Evolutionary conservation across 2,329 filamentous ascomycete species (phyloP), one percentile per base, ranked within the genome.

Genomic region (Sarocladium kiliense): DNA sequence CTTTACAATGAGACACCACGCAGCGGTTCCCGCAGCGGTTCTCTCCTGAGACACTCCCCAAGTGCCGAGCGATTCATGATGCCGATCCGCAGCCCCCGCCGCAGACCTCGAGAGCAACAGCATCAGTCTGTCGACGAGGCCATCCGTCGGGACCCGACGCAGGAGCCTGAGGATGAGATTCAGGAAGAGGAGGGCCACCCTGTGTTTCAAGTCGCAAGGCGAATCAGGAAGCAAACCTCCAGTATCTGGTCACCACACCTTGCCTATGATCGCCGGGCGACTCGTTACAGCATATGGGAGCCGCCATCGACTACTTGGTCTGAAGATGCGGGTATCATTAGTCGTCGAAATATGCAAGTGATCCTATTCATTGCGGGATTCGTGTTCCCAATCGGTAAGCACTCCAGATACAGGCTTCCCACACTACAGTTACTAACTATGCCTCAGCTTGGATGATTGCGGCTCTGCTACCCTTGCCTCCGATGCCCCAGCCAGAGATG

Each of bases 361-460:
- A 74, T 87, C 54, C 74, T 89, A 50, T 95, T 95, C 70, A 82
- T 85, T 55, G 41, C 87, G 47, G 91, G 91, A 23, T 95, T 95
- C 64, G 73, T 93, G 47, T 83, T 91, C 64, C 91, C 89, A 5
- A 78, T 91, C 58, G 77, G 84, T 87, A 72, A 70, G 82, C 32
- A 49, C 5, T 1, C 16, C n/a, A 25, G 21, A 3, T 3, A 47
- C 21, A 36, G 16, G 53, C 4, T 54, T 54, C n/a, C 14, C 5
- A 14, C 4, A 16, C 23, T n/a, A 30, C 64, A 61, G 59, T 56
- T 49, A 39, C 58, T 61, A 58, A 66, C 58, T 50, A 39, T 11
- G 53, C 44, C 54, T 50, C 61, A 87, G 87, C 86, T 55, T 95
- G 90, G 90, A 88, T 93, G 74, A 76, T 91, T 59, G 91, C 86